Evolutionary conservation across 768 basidiomycete genomes (phyloP).

Genomic region (Podaxis mareebaensis): DNA sequence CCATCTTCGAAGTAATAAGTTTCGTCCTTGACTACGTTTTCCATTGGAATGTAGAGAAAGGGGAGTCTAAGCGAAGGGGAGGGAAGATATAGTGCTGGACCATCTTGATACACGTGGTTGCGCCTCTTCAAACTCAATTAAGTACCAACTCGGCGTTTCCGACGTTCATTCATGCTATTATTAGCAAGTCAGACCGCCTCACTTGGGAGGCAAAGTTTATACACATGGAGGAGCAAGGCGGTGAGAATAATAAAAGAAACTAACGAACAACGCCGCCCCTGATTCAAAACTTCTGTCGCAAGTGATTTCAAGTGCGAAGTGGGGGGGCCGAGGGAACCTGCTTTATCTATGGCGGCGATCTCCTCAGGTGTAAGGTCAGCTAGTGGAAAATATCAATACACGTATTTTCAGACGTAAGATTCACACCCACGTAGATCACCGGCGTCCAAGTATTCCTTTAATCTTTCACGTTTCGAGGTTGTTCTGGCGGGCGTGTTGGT

Average conservation of each 20-base stretch:
- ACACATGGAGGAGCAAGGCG: neutral
- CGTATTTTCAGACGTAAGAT: neutral
- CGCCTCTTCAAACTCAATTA: neutral
- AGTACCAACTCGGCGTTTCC: neutral
- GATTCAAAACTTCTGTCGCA: neutral
- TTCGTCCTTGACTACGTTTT: conserved; percentile 35
- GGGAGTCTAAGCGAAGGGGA: neutral
- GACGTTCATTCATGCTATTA: neutral
- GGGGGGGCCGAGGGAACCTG: conserved; percentile 55
- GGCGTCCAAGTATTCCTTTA: conserved; percentile 68
- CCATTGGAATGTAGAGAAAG: neutral
- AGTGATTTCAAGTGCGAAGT: conserved; percentile 13
- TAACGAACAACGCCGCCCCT: neutral
- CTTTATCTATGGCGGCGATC: conserved; percentile 62
- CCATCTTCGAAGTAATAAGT: conserved; percentile 67
- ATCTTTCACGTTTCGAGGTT: conserved; percentile 56
- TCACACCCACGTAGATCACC: conserved; percentile 47
- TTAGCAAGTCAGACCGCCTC: neutral
- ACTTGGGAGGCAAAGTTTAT: neutral
- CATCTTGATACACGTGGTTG: neutral
- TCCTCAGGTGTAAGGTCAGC: conserved; percentile 57
- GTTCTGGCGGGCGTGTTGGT: conserved; percentile 39
- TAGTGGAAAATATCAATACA: conserved; percentile 24
- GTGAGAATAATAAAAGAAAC: neutral
- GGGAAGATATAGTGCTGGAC: neutral